Base-by-base conservation (phyloP, 2,329 filamentous ascomycete species). In the Fusarium newnesense region DNA sequence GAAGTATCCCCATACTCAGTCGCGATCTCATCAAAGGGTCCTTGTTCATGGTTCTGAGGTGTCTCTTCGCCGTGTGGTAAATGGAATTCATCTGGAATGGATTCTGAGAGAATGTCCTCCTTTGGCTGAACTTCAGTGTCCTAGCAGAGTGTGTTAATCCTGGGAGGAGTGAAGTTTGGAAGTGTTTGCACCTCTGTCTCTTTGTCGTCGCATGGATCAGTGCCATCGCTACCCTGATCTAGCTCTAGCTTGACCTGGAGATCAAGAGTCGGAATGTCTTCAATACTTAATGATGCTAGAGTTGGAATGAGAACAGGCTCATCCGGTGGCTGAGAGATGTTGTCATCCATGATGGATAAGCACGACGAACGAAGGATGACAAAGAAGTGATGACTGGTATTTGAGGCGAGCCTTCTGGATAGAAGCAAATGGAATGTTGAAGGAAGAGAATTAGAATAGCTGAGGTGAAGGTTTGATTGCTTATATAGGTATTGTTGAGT, bases 1-100 rank as follows among this genome's bases (percentile, higher is more conserved):
- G 75, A 76, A 8, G 73, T 74, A 13, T 63, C 71, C 12, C 62
- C 62, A 16, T 69, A 64, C 21, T 77, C 75, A 3, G 62, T 61
- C 5, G 36, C 53, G 13, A 64, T 53, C 15, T 57, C 53, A 11
- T 72, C 68, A 4, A 69, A 32, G 0, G 64, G 68, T 11, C 34
- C 19, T 39, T 56, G 67, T 7, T 57, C 42, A 5, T 64, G 62
- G 3, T 63, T 60, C 26, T 42, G 60, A 5, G 28, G 34, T 7
- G 65, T 42, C 13, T 62, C 39, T 4, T 64, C 56, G 34, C 66
- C 66, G 46, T 60, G 66, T 9, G 59, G n/a, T 11, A 59, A 46
- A 12, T 68, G 53, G 24, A 44, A 46, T 12, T 73, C 63, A 34
- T 34, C 43, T 13, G 32, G 28, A 9, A 49, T 40, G 16, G 50